phyloP scores from a whole-genome alignment of 768 basidiomycete genomes.

The Leccinum truebloodii region DNA sequence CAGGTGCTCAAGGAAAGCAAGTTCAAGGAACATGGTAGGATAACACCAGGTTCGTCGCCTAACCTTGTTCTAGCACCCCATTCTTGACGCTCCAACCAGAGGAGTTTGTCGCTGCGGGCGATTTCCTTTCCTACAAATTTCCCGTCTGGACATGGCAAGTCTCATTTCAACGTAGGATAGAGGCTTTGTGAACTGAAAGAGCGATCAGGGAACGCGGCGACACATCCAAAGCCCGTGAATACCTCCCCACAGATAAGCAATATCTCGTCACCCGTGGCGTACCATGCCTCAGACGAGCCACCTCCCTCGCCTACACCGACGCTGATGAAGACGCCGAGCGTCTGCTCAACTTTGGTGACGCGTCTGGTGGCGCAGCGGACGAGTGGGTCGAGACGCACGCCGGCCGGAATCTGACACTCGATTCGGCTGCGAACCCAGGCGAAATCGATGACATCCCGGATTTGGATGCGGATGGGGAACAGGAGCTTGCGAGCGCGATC shows the following conservation, averaged over 20 bases:
- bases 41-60: constrained; percentile 75
- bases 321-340: constrained; percentile 97
- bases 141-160: constrained; percentile 95
- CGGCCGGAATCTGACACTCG: constrained; percentile 57
- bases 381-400: constrained; percentile 99
- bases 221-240: constrained; percentile 80
- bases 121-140: constrained; percentile 97
- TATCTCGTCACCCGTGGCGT: constrained; percentile 95
- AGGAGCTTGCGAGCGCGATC: constrained; percentile 45
- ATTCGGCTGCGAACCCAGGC: constrained; percentile 58
- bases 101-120: constrained; percentile 98
- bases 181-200: background rate
- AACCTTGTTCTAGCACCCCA: background rate
- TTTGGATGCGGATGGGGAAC: constrained; percentile 71
- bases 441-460: constrained; percentile 88
- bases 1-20: constrained; percentile 97
- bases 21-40: constrained; percentile 97
- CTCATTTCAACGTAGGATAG: background rate
- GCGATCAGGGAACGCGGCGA: constrained; percentile 88
- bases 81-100: constrained; percentile 47
- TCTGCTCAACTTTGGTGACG: constrained; percentile 78
- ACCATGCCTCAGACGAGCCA: constrained; percentile 94
- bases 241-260: constrained; percentile 94
- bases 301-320: constrained; percentile 90
- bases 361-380: constrained; percentile 59